A percentile compares a stretch with the other conserved stretches of the same genome.
Evolutionary conservation across 2,329 filamentous ascomycete species (phyloP).

Genomic region (Bipolaris oryzae): DNA sequence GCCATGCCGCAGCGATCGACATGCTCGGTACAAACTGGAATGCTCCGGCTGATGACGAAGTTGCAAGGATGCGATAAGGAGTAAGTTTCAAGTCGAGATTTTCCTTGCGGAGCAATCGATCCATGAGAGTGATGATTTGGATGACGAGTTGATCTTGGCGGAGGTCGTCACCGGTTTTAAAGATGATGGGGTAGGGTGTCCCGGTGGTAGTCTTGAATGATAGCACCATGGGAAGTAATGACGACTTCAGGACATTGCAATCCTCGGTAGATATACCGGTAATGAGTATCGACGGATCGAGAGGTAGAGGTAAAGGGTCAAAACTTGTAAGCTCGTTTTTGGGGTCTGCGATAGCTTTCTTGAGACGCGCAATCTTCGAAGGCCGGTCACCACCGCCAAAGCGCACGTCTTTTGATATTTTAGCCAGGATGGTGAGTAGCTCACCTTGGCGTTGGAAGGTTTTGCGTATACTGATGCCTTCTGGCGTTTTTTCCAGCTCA

Average conservation of each 20-base stretch:
- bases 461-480: conserved; percentile 74
- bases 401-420: conserved; percentile 87
- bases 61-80: conserved; percentile 95
- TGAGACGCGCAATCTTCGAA: conserved; percentile 82
- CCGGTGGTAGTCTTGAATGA: conserved; percentile 83
- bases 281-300: conserved; percentile 83
- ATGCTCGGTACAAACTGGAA: conserved; percentile 92
- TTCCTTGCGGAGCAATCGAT: conserved; percentile 91
- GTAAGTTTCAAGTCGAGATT: conserved; percentile 94
- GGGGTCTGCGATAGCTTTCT: conserved; percentile 81
- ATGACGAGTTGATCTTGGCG: conserved; percentile 97
- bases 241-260: conserved; percentile 93
- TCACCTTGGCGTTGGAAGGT: conserved; percentile 86
- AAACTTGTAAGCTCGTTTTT: conserved; percentile 87
- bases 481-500: conserved; percentile 74
- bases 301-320: conserved; percentile 83
- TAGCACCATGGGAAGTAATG: conserved; percentile 86
- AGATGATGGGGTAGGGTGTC: conserved; percentile 86
- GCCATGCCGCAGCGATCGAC: conserved; percentile 79
- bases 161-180: conserved; percentile 96
- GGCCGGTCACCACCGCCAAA: conserved; percentile 77
- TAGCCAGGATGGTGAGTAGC: conserved; percentile 82
- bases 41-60: conserved; percentile 84
- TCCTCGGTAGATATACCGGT: conserved; percentile 83
- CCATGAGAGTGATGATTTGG: conserved; percentile 97